These are phyloP conservation scores for Papiliotrema flavescens DNA, from an alignment of 1,284 basidiomycete species.

Conservation along the genomic window DNA sequence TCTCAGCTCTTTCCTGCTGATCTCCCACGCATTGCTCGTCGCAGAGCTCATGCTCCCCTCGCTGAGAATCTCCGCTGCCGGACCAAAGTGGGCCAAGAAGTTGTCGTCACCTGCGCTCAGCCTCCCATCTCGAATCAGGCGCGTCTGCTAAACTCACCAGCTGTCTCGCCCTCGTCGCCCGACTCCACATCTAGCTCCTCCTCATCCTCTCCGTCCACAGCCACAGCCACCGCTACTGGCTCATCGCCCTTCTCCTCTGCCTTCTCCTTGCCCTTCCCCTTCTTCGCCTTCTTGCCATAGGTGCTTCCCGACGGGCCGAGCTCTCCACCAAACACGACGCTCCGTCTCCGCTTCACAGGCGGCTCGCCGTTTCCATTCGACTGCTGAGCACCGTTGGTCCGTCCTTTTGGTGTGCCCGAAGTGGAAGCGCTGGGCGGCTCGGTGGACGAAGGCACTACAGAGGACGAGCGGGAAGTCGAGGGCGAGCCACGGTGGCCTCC, in stretches of 20 bases:
- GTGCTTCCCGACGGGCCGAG: constrained; percentile 47
- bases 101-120: constrained; percentile 28
- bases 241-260: constrained; percentile 12
- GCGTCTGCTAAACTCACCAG: constrained; percentile 1
- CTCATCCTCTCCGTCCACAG: neutral
- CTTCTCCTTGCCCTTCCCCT: constrained; percentile 18
- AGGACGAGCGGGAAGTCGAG: constrained; percentile 8
- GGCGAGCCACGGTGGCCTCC: constrained; percentile 54
- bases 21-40: constrained; percentile 33
- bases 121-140: neutral
- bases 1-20: constrained; percentile 16
- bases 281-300: constrained; percentile 17
- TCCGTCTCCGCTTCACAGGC: constrained; percentile 33
- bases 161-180: constrained; percentile 9
- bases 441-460: neutral
- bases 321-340: constrained; percentile 44
- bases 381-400: neutral
- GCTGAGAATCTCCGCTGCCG: constrained; percentile 30
- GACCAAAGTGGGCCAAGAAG: constrained; percentile 47
- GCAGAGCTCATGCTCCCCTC: constrained; percentile 23
- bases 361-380: neutral
- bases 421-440: constrained; percentile 12
- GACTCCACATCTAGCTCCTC: constrained; percentile 3
- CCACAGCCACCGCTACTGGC: constrained; percentile 13
- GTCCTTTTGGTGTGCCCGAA: neutral